Evolutionary conservation across 164 flowering plant genomes (phyloP).

Genomic region (Akebia trifoliata): DNA sequence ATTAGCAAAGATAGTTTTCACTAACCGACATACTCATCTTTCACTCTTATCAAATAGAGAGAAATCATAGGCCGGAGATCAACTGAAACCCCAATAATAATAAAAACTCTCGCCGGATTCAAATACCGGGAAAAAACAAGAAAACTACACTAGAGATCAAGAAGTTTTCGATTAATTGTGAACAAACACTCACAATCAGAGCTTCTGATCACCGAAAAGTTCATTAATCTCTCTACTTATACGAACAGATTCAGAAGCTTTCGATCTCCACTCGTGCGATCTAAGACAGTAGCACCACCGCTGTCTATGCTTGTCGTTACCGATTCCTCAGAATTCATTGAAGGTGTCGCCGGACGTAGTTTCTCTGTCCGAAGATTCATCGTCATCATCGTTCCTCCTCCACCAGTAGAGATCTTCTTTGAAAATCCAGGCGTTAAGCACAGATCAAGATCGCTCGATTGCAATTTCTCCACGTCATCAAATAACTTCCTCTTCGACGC

Average conservation of each 20-base stretch:
- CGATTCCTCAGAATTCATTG: slow-evolving; percentile 47
- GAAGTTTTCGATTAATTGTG: no score
- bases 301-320: slow-evolving; percentile 33
- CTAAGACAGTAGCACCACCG: neutral
- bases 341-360: slow-evolving; percentile 38
- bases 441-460: slow-evolving; percentile 7
- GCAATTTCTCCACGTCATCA: slow-evolving; percentile 9
- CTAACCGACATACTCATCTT: no score
- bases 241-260: slow-evolving; percentile 11
- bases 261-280: neutral
- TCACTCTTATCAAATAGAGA: no score
- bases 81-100: no score
- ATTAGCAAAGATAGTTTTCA: no score
- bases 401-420: neutral
- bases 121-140: no score
- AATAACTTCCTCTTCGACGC: slow-evolving; percentile 11
- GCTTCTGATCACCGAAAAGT: no score
- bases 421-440: slow-evolving; percentile 1
- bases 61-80: no score
- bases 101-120: no score
- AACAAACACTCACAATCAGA: no score
- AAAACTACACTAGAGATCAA: neutral
- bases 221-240: no score
- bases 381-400: no score
- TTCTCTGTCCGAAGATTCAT: slow-evolving; percentile 11